Evolutionary conservation across 192 early-diverging fungal species (phyloP).

Genomic region (Umbelopsis ramanniana): DNA sequence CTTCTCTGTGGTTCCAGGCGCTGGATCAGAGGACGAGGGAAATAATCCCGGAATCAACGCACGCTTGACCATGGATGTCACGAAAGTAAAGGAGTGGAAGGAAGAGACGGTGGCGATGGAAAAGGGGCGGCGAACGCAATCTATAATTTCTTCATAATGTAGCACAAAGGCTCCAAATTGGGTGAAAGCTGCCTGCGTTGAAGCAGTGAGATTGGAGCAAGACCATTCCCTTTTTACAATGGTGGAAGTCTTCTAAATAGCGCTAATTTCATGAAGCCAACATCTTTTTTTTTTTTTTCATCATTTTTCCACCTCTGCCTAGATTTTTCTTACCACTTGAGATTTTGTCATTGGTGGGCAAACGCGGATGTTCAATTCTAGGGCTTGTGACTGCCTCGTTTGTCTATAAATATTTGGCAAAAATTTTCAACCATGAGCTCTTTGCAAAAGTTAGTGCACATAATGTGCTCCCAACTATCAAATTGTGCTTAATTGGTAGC

Average conservation of each 20-base stretch:
- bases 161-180: slow-evolving; percentile 3
- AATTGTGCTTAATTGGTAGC: slow-evolving; percentile 16
- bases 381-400: neutral
- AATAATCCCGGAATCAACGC: neutral
- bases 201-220: neutral
- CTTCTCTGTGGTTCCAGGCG: neutral
- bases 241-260: no score
- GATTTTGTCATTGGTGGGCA: neutral
- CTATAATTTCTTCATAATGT: neutral
- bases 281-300: no score
- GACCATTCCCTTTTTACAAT: no score
- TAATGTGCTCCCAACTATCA: slow-evolving; percentile 22
- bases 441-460: slow-evolving; percentile 19
- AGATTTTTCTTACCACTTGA: no score
- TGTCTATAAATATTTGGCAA: neutral
- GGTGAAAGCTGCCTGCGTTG: neutral
- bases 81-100: neutral
- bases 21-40: neutral
- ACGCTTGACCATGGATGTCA: neutral
- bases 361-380: neutral
- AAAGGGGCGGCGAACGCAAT: neutral
- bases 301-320: no score
- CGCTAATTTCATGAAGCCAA: no score
- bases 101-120: neutral
- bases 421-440: slow-evolving; percentile 2